Conservation (phyloP, 352 stramenopile genomes). For the Phytophthora boehmeriae region DNA sequence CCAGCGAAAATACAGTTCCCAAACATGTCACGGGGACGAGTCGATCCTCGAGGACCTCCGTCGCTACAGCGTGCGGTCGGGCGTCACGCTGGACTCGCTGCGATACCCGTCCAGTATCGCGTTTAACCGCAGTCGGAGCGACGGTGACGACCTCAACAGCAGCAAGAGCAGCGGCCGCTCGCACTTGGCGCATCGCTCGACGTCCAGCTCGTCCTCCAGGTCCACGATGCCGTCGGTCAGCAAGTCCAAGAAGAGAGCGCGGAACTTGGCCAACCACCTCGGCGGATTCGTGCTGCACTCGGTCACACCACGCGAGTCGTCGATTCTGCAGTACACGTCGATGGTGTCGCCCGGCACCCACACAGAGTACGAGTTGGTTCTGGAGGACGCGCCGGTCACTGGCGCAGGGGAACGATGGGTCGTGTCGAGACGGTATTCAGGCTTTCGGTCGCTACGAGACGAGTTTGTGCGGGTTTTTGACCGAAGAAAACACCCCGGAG, state of each 20-base stretch:
- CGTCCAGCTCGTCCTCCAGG: constrained; percentile 22
- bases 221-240: constrained; percentile 13
- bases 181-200: constrained; percentile 10
- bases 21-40: constrained; percentile 26
- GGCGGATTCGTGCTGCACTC: constrained; percentile 66
- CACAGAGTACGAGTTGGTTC: constrained; percentile 74
- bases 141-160: constrained; percentile 8
- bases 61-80: constrained; percentile 24
- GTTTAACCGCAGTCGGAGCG: constrained; percentile 20
- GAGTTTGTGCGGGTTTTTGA: constrained; percentile 59
- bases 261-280: constrained; percentile 46
- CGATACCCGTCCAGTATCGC: constrained; percentile 12
- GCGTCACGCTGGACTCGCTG: constrained; percentile 22
- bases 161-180: constrained; percentile 10
- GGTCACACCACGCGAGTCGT: constrained; percentile 61
- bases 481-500: constrained; percentile 20
- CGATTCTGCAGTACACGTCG: constrained; percentile 55
- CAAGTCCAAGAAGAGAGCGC: constrained; percentile 24
- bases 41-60: constrained; percentile 9
- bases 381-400: constrained; percentile 28
- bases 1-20: constrained; percentile 18
- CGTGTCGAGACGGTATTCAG: constrained; percentile 70
- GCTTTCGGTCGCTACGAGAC: constrained; percentile 66
- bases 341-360: constrained; percentile 45
- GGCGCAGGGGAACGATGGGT: constrained; percentile 51